Evolutionary conservation across 2,329 filamentous ascomycete genomes (phyloP).

Genomic region (Cyphellophora europaea): DNA sequence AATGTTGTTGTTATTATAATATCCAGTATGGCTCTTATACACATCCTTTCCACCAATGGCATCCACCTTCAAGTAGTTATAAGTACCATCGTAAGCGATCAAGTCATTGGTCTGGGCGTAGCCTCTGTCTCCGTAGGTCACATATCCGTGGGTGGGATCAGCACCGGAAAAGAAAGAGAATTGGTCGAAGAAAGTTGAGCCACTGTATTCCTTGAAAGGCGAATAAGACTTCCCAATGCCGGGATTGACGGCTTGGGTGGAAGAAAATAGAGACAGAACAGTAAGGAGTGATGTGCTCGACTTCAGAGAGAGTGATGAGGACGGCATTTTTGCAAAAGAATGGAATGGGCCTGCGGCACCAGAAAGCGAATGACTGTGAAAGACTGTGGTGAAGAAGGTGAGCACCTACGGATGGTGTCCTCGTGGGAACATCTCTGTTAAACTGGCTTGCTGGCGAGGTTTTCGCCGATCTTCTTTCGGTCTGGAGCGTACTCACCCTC

Average conservation of each 20-base stretch:
- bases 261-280: slow-evolving; percentile 16
- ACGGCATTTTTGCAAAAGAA: slow-evolving; percentile 13
- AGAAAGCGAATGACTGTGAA: too few species aligned
- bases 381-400: too few species aligned
- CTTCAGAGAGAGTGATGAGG: slow-evolving; percentile 21
- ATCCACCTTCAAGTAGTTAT: slow-evolving; percentile 19
- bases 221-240: slow-evolving; percentile 20
- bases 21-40: slow-evolving; percentile 17
- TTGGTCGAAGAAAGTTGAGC: slow-evolving; percentile 37
- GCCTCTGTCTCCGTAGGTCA: slow-evolving; percentile 39
- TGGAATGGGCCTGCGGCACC: too few species aligned
- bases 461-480: too few species aligned
- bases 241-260: slow-evolving; percentile 6
- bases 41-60: slow-evolving; percentile 15
- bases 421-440: too few species aligned
- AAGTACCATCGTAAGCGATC: slow-evolving; percentile 20
- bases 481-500: too few species aligned
- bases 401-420: too few species aligned
- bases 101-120: too few species aligned
- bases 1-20: slow-evolving; percentile 31
- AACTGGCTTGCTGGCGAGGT: too few species aligned
- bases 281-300: slow-evolving; percentile 19
- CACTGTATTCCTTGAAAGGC: slow-evolving; percentile 33
- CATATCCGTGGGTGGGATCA: slow-evolving; percentile 42
- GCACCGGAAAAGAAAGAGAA: slow-evolving; percentile 38